phyloP scores from a whole-genome alignment of 805 yeast genomes.

The Kodamaea sagamina region DNA sequence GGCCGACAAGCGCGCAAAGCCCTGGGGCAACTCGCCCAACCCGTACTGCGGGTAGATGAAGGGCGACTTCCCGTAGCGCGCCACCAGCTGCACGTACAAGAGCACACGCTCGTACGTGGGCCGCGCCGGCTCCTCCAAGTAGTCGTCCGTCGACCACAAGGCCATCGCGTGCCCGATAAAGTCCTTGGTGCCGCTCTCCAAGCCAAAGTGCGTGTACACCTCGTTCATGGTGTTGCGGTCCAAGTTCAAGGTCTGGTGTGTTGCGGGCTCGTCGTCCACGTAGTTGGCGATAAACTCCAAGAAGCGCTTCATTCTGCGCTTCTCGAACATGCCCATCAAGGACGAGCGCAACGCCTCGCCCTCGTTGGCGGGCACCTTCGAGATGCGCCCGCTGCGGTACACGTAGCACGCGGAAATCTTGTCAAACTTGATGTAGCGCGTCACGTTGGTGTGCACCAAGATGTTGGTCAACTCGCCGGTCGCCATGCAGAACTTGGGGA shows the following conservation, averaged over 20 bases:
- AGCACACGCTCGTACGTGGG: conserved; percentile 86
- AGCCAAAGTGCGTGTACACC: conserved; percentile 83
- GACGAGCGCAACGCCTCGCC: conserved; percentile 89
- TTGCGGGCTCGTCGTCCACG: conserved; percentile 71
- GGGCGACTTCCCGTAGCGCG: conserved; percentile 94
- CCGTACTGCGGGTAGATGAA: conserved; percentile 96
- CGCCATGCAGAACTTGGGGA: conserved; percentile 96
- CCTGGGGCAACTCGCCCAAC: conserved; percentile 97
- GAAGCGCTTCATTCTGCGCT: conserved; percentile 90
- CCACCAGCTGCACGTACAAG: conserved; percentile 85
- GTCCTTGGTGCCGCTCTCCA: conserved; percentile 91
- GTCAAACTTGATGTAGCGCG: conserved; percentile 93
- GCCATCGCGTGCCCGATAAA: conserved; percentile 99
- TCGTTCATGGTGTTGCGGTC: conserved; percentile 91
- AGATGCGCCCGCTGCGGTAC: conserved; percentile 83
- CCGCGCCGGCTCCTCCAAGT: conserved; percentile 84
- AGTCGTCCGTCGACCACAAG: conserved; percentile 89
- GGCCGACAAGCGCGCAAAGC: conserved; percentile 94
- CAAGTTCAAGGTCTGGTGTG: conserved; percentile 84
- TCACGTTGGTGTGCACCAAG: conserved; percentile 92
- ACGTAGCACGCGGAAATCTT: conserved; percentile 96
- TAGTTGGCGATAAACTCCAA: conserved; percentile 84
- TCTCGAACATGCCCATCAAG: conserved; percentile 94
- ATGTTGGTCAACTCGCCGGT: conserved; percentile 96
- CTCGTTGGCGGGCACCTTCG: conserved; percentile 93